Conservation (phyloP, 139 green algal genomes). For the Picochlorum sp. region DNA sequence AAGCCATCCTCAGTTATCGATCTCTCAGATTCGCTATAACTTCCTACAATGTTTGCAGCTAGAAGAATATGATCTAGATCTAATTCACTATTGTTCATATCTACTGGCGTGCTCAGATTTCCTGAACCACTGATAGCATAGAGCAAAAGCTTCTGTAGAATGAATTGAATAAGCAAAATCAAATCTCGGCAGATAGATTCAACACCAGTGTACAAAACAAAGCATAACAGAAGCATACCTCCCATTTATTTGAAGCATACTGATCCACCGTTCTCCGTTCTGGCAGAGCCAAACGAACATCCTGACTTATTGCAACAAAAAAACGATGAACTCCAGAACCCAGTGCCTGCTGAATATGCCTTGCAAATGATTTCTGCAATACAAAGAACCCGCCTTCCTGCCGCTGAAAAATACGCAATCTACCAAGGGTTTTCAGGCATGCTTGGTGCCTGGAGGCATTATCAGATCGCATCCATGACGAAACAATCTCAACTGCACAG, state of each 20-base stretch:
- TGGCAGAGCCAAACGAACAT: not conserved
- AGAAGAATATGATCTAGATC: not conserved
- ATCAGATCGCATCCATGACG: not conserved
- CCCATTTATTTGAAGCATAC: slow-evolving; percentile 47
- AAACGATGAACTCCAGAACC: slow-evolving; percentile 10
- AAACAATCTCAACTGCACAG: not conserved
- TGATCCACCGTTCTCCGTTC: not conserved
- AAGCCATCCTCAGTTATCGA: no score
- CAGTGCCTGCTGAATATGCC: slow-evolving; percentile 25
- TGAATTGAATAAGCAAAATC: not conserved
- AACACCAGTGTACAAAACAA: slow-evolving; percentile 1
- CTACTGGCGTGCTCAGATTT: not conserved
- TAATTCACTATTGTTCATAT: not conserved
- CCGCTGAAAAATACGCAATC: not conserved
- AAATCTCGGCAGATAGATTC: not conserved
- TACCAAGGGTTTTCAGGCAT: not conserved
- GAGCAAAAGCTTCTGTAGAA: not conserved
- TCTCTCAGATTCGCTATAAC: no score
- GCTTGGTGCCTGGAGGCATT: not conserved
- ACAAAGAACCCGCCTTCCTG: not conserved
- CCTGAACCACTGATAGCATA: not conserved
- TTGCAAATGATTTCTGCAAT: slow-evolving; percentile 29
- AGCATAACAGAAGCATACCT: slow-evolving; percentile 9
- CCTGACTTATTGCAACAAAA: not conserved
- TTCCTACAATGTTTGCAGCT: no score